These are phyloP conservation scores for Byssochlamys sp. DNA, from an alignment of 2,329 filamentous ascomycete genomes.

Conservation along the genomic window DNA sequence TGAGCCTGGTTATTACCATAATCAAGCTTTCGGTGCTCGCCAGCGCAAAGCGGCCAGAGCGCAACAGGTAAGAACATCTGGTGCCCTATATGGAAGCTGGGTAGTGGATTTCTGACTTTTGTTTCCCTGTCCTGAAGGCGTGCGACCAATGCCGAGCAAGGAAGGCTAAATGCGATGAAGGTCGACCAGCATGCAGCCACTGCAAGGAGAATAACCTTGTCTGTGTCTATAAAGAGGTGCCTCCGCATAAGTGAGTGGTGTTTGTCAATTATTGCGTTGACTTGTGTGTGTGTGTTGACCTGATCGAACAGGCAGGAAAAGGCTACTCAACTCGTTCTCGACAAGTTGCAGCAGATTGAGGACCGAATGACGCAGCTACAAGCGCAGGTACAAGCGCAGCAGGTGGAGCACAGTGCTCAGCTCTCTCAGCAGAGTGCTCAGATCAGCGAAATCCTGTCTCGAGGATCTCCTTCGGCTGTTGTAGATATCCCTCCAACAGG, in stretches of 20 bases:
- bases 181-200: slow-evolving; percentile 67
- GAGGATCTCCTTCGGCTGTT: neutral
- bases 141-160: slow-evolving; percentile 81
- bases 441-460: neutral
- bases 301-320: slow-evolving; percentile 28
- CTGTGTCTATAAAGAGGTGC: slow-evolving; percentile 83
- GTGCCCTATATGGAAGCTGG: neutral
- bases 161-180: slow-evolving; percentile 87
- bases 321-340: slow-evolving; percentile 28
- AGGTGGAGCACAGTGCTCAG: slow-evolving; percentile 10
- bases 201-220: slow-evolving; percentile 77
- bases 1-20: slow-evolving; percentile 23
- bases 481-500: neutral
- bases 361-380: slow-evolving; percentile 15
- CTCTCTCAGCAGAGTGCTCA: slow-evolving; percentile 3
- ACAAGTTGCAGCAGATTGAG: slow-evolving; percentile 23
- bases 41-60: slow-evolving; percentile 32
- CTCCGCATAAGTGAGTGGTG: slow-evolving; percentile 69
- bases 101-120: slow-evolving; percentile 3
- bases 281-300: neutral
- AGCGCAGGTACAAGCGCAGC: slow-evolving; percentile 9
- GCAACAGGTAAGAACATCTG: slow-evolving; percentile 25
- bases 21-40: slow-evolving; percentile 21
- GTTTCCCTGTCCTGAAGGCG: slow-evolving; percentile 47
- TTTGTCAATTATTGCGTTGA: slow-evolving; percentile 10